A percentile compares a stretch with the other conserved stretches of the same genome.
Evolutionary conservation across 140 eudicot genomes (phyloP).

Genomic region (Ambrosia hybrid): DNA sequence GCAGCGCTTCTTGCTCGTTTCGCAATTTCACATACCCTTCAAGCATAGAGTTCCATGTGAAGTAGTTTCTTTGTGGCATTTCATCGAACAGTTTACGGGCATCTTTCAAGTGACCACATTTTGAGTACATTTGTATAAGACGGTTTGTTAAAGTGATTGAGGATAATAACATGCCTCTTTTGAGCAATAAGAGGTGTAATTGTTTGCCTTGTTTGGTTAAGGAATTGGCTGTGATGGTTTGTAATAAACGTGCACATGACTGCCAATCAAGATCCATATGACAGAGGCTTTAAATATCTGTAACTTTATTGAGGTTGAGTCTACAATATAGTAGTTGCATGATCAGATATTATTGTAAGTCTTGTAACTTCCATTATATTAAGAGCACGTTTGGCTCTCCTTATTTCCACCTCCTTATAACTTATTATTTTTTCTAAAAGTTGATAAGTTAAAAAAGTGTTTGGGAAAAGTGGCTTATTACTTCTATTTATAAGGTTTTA

Average conservation of each 20-base stretch:
- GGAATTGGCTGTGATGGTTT: conserved; percentile 50
- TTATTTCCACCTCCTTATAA: too few species aligned
- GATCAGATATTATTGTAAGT: too few species aligned
- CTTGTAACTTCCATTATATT: too few species aligned
- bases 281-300: neutral
- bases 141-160: conserved; percentile 60
- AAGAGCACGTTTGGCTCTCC: too few species aligned
- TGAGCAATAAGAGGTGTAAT: conserved; percentile 71
- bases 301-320: too few species aligned
- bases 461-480: too few species aligned
- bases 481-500: too few species aligned
- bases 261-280: conserved; percentile 63
- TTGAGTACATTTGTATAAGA: conserved; percentile 61
- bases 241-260: conserved; percentile 54
- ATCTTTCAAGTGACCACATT: conserved; percentile 42
- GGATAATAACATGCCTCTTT: conserved; percentile 61
- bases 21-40: conserved; percentile 68
- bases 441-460: too few species aligned
- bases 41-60: conserved; percentile 81
- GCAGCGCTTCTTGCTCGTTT: conserved; percentile 31
- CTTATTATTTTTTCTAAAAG: too few species aligned
- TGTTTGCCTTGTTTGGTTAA: conserved; percentile 54
- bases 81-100: conserved; percentile 74
- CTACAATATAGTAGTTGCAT: too few species aligned
- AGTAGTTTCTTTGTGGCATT: conserved; percentile 66